These are phyloP conservation scores for Eutrema heterophyllum DNA, from an alignment of 345 rosid species.

Conservation along the genomic window DNA sequence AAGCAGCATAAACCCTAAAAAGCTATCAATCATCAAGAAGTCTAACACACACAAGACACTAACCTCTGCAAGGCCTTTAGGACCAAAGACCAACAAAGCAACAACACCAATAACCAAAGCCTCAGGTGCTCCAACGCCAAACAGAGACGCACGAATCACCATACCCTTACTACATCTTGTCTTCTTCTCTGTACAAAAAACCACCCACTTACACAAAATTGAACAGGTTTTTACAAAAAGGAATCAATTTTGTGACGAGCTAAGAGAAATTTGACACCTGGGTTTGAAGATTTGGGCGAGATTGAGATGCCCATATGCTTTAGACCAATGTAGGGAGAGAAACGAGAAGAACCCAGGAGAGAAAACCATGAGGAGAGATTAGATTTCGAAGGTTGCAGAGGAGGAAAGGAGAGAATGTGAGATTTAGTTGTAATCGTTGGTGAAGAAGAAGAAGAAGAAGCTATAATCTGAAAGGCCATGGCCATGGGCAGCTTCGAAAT, in stretches of 20 bases:
- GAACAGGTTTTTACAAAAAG: not conserved
- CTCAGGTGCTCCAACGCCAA: conserved; percentile 99
- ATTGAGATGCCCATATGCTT: conserved; percentile 66
- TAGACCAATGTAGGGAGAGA: conserved; percentile 64
- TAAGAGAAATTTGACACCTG: conserved; percentile 39
- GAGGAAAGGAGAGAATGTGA: conserved; percentile 13
- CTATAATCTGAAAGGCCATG: conserved; percentile 46
- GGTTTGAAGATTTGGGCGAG: conserved; percentile 36
- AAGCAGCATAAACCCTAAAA: not conserved
- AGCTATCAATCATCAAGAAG: not conserved
- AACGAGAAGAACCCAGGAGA: conserved; percentile 37
- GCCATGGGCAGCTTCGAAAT: conserved; percentile 26
- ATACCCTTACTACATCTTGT: conserved; percentile 38
- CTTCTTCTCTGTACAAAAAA: conserved; percentile 49
- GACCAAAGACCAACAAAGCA: conserved; percentile 96
- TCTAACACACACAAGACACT: conserved; percentile 9
- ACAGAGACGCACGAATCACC: conserved; percentile 68
- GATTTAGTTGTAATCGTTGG: conserved; percentile 30
- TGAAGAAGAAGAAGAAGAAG: conserved; percentile 37
- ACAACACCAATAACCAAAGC: conserved; percentile 98
- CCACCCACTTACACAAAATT: conserved; percentile 1
- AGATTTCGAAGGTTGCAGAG: conserved; percentile 29
- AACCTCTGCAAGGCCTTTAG: conserved; percentile 99
- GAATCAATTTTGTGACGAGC: not conserved
- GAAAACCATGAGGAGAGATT: conserved; percentile 33